phyloP scores from a whole-genome alignment of 176 grass and related monocot species.

The Leersia perrieri region DNA sequence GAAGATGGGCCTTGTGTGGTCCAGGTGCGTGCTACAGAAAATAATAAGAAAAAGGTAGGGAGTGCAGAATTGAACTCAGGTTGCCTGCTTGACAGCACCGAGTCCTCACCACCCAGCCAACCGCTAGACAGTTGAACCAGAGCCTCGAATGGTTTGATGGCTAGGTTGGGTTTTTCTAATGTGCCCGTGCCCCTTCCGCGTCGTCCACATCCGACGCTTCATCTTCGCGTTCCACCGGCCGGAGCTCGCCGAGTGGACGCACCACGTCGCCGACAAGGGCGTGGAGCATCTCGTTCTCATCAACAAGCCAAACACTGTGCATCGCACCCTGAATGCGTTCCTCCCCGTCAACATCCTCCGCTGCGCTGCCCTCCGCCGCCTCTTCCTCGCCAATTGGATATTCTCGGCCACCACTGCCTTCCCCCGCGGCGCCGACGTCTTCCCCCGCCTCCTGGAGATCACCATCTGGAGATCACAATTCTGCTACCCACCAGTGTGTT shows the following conservation, averaged over 20 bases:
- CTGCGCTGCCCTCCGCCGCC: background rate
- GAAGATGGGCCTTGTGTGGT: too few relatives aligned
- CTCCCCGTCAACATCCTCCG: slow-evolving; percentile 1
- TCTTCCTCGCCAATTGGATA: background rate
- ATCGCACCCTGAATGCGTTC: background rate
- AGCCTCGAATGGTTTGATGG: too few relatives aligned
- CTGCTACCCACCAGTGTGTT: too few relatives aligned
- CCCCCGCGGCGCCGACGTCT: background rate
- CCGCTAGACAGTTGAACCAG: too few relatives aligned
- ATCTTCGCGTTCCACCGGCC: background rate
- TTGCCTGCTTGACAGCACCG: too few relatives aligned
- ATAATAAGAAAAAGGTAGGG: too few relatives aligned
- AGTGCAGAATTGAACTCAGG: too few relatives aligned
- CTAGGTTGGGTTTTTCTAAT: too few relatives aligned
- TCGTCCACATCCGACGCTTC: background rate
- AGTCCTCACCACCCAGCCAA: too few relatives aligned
- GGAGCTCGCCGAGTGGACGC: background rate
- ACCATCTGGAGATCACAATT: too few relatives aligned
- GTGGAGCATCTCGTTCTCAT: background rate
- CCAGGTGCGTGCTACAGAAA: too few relatives aligned
- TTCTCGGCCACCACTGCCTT: background rate
- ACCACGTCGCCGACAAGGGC: background rate
- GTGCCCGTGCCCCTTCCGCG: slow-evolving; percentile 26
- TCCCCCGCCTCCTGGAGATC: background rate
- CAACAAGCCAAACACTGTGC: too few relatives aligned